Evolutionary conservation across 495 filamentous ascomycete genomes (phyloP).

Genomic region (Articulospora tetracladia): DNA sequence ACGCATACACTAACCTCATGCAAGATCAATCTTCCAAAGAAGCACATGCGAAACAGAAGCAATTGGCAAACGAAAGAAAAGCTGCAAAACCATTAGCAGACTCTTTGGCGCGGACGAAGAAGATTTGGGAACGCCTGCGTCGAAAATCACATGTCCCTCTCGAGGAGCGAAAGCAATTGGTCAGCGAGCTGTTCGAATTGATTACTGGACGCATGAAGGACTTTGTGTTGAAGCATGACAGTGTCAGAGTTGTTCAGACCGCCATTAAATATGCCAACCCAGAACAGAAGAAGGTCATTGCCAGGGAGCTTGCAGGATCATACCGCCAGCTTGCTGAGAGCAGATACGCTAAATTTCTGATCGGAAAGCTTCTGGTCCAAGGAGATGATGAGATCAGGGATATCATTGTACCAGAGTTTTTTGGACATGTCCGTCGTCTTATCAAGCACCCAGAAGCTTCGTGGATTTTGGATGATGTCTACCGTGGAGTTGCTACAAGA

Average conservation of each 20-base stretch:
- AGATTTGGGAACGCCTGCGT: slow-evolving; percentile 92
- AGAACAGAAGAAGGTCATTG: slow-evolving; percentile 80
- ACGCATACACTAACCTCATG: not conserved
- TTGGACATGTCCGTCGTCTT: slow-evolving; percentile 82
- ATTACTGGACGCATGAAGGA: slow-evolving; percentile 88
- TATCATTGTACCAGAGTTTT: slow-evolving; percentile 89
- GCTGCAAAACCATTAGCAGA: slow-evolving; percentile 89
- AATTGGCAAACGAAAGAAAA: slow-evolving; percentile 82
- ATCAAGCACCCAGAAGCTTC: slow-evolving; percentile 95
- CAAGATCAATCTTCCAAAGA: slow-evolving; percentile 62
- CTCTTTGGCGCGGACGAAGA: slow-evolving; percentile 82
- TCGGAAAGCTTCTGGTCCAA: slow-evolving; percentile 90
- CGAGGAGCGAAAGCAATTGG: slow-evolving; percentile 80
- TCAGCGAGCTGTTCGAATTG: slow-evolving; percentile 84
- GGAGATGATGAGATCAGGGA: slow-evolving; percentile 81
- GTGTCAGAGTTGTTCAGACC: slow-evolving; percentile 90
- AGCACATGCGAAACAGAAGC: slow-evolving; percentile 89
- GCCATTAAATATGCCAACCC: slow-evolving; percentile 91
- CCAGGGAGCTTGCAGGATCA: slow-evolving; percentile 78
- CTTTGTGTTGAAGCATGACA: slow-evolving; percentile 97
- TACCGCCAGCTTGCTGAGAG: slow-evolving; percentile 85
- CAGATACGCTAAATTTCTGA: slow-evolving; percentile 93
- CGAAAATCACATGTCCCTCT: slow-evolving; percentile 85
- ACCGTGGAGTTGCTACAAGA: slow-evolving; percentile 76
- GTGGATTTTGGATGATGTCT: slow-evolving; percentile 97